Conservation (phyloP, 768 basidiomycete species). For the Sistotremastrum suecicum region DNA sequence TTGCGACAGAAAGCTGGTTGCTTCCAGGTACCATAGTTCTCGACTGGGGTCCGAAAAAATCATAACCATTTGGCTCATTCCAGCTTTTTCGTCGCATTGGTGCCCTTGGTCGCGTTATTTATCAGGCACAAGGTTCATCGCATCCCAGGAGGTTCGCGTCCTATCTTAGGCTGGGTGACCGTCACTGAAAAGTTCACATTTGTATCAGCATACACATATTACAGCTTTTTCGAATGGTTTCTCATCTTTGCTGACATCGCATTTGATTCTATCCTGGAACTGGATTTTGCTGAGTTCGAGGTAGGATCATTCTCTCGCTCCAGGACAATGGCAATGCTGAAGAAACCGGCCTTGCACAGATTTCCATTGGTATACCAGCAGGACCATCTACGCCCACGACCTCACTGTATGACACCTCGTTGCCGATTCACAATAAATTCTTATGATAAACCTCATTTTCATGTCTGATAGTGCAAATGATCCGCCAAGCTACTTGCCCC, state of each 20-base stretch:
- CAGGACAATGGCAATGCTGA: constrained; percentile 1
- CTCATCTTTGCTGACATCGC: constrained; percentile 61
- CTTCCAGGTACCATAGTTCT: constrained; percentile 25
- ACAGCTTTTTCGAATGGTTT: constrained; percentile 81
- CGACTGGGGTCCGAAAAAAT: constrained; percentile 1
- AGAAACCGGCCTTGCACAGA: constrained; percentile 9
- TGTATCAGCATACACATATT: constrained; percentile 65
- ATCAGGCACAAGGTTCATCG: constrained; percentile 71
- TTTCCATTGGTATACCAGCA: constrained; percentile 12
- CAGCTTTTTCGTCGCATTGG: constrained; percentile 58
- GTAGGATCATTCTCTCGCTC: constrained; percentile 19
- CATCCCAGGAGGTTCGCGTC: constrained; percentile 55
- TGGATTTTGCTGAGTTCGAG: constrained; percentile 46
- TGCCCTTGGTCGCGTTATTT: constrained; percentile 74
- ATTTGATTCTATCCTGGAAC: constrained; percentile 53
- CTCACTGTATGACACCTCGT: constrained; percentile 20
- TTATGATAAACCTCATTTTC: constrained; percentile 29
- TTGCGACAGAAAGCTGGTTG: constrained; percentile 33
- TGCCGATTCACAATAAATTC: no score
- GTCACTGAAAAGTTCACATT: neutral
- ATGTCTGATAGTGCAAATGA: constrained; percentile 19
- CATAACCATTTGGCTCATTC: neutral
- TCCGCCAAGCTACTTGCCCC: neutral
- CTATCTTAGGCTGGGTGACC: neutral
- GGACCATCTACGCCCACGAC: constrained; percentile 7